Evolutionary conservation across 1,284 basidiomycete genomes (phyloP), one percentile per base, ranked within the genome.

Genomic region (Ustilago shanxiensis): DNA sequence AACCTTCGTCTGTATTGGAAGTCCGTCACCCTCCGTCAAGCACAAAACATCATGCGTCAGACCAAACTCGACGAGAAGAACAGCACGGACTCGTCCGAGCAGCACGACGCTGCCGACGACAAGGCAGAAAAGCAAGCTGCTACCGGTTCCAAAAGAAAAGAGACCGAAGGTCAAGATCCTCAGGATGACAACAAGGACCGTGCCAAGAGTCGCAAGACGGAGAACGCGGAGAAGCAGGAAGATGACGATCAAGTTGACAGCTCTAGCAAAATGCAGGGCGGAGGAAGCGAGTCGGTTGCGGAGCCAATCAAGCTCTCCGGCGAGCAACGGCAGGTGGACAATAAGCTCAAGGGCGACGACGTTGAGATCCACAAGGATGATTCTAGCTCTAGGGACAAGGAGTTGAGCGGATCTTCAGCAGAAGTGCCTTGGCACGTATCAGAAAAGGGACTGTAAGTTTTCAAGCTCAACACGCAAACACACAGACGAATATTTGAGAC

Each of bases 401-500:
- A 52, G 29, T 59, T 51, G 3, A 35, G 41, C 18, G 44, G 54
- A 3, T 22, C 33, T 7, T 37, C 33, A 28, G 37, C 55, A 2
- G 71, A 73, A 28, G 56, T 73, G 10, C 62, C 65, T 11, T 76
- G 73, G 73, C 69, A 76, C 20, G 61, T 76, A 3, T 50, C 61
- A 0, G 73, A 72, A 35, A 76, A 72, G 20, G 73, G 73, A 18
- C 24, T 72, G 66, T 68, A 39, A 56, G 66, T 68, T 41, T 6
- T 16, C 14, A 16, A 39, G 6, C 24, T 22, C 1, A 31, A 29
- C 20, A 26, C 16, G 4, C 8, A 28, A 7, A 14, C 24, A 51
- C 18, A 28, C 22, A 14, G n/a, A 10, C 33, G 2, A 26, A 16
- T 11, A 24, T 20, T 11, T 51, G 50, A 29, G 7, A 31, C 7